Evolutionary conservation across 495 filamentous ascomycete genomes (phyloP).

Genomic region (Aspergillus steynii): DNA sequence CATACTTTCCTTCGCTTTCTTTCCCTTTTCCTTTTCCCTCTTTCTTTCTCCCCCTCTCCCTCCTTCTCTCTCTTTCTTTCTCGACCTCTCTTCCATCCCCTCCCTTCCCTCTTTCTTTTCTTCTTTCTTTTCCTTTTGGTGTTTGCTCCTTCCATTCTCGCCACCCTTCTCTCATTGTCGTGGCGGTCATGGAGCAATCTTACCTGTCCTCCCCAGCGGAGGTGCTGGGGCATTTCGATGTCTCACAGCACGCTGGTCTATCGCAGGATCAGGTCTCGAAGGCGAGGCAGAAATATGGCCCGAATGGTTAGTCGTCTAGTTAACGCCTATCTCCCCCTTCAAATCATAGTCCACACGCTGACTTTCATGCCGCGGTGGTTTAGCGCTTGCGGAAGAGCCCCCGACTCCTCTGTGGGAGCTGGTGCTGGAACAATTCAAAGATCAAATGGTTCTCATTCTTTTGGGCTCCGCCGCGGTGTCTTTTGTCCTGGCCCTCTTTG

Average conservation of each 20-base stretch:
- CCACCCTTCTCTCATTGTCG: conserved; percentile 18
- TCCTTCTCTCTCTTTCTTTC: conserved; percentile 11
- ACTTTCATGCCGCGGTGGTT: not conserved
- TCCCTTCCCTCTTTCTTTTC: not conserved
- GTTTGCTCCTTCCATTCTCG: conserved; percentile 21
- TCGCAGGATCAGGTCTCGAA: conserved; percentile 65
- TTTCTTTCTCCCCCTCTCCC: conserved; percentile 16
- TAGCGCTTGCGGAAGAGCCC: conserved; percentile 93
- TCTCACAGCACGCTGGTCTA: conserved; percentile 66
- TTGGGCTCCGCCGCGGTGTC: conserved; percentile 92
- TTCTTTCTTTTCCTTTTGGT: conserved; percentile 16
- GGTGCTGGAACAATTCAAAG: conserved; percentile 98
- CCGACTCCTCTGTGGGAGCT: conserved; percentile 97
- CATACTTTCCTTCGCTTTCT: conserved; percentile 11
- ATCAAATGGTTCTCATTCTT: conserved; percentile 95
- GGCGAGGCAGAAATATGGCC: conserved; percentile 69
- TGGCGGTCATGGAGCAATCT: conserved; percentile 71
- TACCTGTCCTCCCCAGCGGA: conserved; percentile 68
- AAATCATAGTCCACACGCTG: conserved; percentile 1
- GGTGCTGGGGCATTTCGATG: conserved; percentile 70
- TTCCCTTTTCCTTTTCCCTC: conserved; percentile 24
- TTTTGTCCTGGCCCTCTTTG: conserved; percentile 90
- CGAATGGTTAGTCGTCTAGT: conserved; percentile 67
- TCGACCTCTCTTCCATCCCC: conserved; percentile 7
- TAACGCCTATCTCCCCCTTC: not conserved